phyloP scores from a whole-genome alignment of 2,329 filamentous ascomycete species.

The Verticillium dahliae region DNA sequence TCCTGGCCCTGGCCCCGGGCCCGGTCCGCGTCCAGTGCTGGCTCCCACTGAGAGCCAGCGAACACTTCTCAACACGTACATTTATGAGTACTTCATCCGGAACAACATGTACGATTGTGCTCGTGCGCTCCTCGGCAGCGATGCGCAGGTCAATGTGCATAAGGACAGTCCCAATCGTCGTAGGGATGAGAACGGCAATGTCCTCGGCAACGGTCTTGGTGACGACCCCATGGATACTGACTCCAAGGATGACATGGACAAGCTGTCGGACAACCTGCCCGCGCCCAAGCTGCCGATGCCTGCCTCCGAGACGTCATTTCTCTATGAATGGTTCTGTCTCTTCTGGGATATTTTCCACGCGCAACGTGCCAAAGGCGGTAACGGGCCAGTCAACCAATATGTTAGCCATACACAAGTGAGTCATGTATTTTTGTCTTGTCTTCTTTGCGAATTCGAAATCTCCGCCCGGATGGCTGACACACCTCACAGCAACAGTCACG shows the following conservation, averaged over 20 bases:
- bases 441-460: conserved; percentile 5
- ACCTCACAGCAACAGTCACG: conserved; percentile 55
- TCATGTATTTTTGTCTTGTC: conserved; percentile 11
- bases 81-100: conserved; percentile 87
- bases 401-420: conserved; percentile 75
- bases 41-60: conserved; percentile 34
- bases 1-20: conserved; percentile 3
- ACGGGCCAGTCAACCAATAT: conserved; percentile 64
- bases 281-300: conserved; percentile 61
- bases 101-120: conserved; percentile 81
- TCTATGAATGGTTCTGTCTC: conserved; percentile 96
- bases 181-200: conserved; percentile 60
- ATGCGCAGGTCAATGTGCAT: conserved; percentile 58
- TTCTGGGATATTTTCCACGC: conserved; percentile 96
- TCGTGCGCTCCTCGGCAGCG: conserved; percentile 61
- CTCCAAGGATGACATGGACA: conserved; percentile 70
- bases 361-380: conserved; percentile 64
- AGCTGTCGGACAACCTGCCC: conserved; percentile 75
- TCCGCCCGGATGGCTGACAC: conserved; percentile 2
- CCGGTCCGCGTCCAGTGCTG: conserved; percentile 11
- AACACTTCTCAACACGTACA: conserved; percentile 72
- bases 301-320: conserved; percentile 67
- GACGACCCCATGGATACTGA: conserved; percentile 80
- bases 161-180: conserved; percentile 66
- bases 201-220: conserved; percentile 60